A percentile compares a stretch with the other conserved stretches of the same genome.
Conservation (phyloP, 495 filamentous ascomycete genomes). For the Copromyces sp. region DNA sequence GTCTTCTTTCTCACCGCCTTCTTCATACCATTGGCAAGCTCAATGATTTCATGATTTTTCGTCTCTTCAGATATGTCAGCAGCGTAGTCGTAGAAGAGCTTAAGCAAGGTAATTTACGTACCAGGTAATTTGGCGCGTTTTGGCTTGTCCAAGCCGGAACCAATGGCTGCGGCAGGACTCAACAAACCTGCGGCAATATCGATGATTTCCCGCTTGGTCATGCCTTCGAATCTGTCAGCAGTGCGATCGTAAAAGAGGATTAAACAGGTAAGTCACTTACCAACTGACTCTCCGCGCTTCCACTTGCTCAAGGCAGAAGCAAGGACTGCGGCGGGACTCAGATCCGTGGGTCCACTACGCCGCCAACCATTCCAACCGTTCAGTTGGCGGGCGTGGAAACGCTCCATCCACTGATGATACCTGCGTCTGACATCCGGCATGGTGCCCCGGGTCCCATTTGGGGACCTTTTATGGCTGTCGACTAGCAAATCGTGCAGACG, state of each 20-base stretch:
- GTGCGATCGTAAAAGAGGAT: not conserved
- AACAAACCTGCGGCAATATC: no score
- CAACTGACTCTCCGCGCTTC: not conserved
- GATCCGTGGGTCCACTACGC: not conserved
- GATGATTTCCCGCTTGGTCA: no score
- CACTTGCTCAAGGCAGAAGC: not conserved
- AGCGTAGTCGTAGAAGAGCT: no score
- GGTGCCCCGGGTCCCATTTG: not conserved
- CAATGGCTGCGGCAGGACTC: no score
- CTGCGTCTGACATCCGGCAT: not conserved
- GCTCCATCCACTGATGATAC: not conserved
- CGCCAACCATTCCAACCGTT: not conserved
- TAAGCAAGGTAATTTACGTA: no score
- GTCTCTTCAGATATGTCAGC: no score
- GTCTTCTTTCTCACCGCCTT: not conserved
- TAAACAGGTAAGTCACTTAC: not conserved
- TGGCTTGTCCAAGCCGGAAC: no score
- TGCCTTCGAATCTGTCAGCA: not conserved
- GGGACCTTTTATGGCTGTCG: no score
- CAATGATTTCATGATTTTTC: no score
- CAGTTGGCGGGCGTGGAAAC: not conserved
- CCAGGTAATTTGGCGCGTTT: no score
- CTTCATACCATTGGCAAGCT: no score
- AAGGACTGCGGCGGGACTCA: not conserved
- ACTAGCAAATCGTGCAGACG: no score